phyloP scores from a whole-genome alignment of 108 stramenopile species.

The Cyclostephanos invisitatus region DNA sequence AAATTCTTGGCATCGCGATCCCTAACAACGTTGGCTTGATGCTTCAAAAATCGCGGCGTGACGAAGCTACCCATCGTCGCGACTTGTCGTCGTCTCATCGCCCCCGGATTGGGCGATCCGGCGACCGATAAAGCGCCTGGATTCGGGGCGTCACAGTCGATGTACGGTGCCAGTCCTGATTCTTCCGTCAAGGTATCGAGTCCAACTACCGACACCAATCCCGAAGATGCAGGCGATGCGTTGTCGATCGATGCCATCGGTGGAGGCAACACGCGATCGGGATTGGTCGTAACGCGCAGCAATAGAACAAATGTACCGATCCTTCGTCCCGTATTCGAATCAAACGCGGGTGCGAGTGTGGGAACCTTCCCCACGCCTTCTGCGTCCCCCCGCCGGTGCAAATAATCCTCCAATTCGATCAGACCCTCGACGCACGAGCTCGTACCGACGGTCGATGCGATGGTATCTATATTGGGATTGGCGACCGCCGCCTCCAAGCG shows the following conservation, averaged over 20 bases:
- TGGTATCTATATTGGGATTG: slow-evolving; percentile 8
- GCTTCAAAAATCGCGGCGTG: slow-evolving; percentile 56
- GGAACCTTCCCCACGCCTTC: neutral
- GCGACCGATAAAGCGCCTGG: neutral
- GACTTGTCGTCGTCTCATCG: slow-evolving; percentile 58
- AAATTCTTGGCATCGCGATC: slow-evolving; percentile 51
- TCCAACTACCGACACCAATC: slow-evolving; percentile 68
- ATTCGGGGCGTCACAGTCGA: slow-evolving; percentile 38
- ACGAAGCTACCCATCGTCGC: slow-evolving; percentile 82
- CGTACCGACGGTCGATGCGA: neutral
- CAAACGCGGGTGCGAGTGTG: slow-evolving; percentile 52
- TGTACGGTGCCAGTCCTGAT: slow-evolving; percentile 39
- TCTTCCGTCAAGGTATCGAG: slow-evolving; percentile 60
- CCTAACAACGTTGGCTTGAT: slow-evolving; percentile 52
- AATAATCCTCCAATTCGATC: slow-evolving; percentile 37
- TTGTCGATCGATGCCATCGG: neutral
- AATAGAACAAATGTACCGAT: slow-evolving; percentile 58
- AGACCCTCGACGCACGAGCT: slow-evolving; percentile 32
- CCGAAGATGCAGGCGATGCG: slow-evolving; percentile 28
- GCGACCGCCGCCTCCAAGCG: slow-evolving; percentile 15
- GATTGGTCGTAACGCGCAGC: slow-evolving; percentile 46
- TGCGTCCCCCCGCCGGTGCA: slow-evolving; percentile 12
- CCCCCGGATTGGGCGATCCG: slow-evolving; percentile 5
- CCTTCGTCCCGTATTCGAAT: slow-evolving; percentile 36
- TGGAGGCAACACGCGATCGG: slow-evolving; percentile 18